Evolutionary conservation across 2,329 filamentous ascomycete species (phyloP), one percentile per base, ranked within the genome.

Genomic region (Alternaria brassicicola): DNA sequence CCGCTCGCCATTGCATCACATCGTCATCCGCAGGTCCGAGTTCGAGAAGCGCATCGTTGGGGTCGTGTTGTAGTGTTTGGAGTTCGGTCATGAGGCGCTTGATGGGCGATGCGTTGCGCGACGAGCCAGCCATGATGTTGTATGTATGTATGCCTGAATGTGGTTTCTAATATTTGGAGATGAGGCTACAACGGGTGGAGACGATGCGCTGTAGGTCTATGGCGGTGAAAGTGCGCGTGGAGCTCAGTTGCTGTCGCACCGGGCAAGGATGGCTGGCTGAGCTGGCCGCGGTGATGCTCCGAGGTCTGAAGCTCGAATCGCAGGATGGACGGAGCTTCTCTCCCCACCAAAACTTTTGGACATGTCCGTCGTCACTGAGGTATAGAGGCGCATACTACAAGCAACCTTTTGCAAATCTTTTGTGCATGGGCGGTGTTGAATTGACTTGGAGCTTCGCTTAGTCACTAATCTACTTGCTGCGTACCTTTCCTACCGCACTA

Each of bases 11-110:
- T 61, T 83, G 81, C 63, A 86, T 80, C 25, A 89, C 72, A 64
- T 88, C 82, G 58, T 88, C 86, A 63, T 79, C 79, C 31, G 83
- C 72, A 2, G 86, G 86, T 9, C 84, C 84, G 4, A 89, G 82
- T 59, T 84, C 81, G 1, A 85, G 73, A 17, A 88, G 79, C 17
- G 81, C 82, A 39, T 86, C 81, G 56, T 86, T 86, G 3, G 86
- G 86, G 21, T 82, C 80, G 55, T 78, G 79, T 36, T 82, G 77
- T 73, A 87, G 86, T 35, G 83, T 80, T 68, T 85, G 82, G n/a
- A 88, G 79, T 75, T 89, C 86, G 66, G 83, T 84, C 69, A 87
- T 80, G 56, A 89, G 81, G 26, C 86, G 83, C 72, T 87, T 87
- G n/a, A 82, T 81, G 15, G 84, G 80, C 39, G 78, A 67, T 31